Conservation (phyloP, 352 stramenopile species). For the Blastocystis sp. region DNA sequence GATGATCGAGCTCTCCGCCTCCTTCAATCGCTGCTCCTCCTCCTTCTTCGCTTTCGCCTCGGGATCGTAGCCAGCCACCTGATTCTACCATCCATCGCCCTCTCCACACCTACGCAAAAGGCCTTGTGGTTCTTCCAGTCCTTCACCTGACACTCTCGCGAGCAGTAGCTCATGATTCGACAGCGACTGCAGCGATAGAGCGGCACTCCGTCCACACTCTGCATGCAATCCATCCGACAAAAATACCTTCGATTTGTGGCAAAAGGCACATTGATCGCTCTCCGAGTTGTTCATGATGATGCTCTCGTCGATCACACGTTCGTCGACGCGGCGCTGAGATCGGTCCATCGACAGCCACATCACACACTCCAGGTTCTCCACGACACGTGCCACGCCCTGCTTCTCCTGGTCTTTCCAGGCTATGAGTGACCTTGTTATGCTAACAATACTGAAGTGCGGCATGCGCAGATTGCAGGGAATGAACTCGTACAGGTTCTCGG, state of each 20-base stretch:
- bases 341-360: slow-evolving; percentile 37
- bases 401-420: slow-evolving; percentile 33
- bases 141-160: slow-evolving; percentile 39
- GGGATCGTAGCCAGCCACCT: not conserved
- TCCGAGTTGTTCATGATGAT: not conserved
- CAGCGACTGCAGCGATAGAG: slow-evolving; percentile 36
- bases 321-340: not conserved
- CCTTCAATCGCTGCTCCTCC: slow-evolving; percentile 7
- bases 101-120: not conserved
- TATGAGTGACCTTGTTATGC: not conserved
- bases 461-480: slow-evolving; percentile 28
- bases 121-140: slow-evolving; percentile 50
- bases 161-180: slow-evolving; percentile 34
- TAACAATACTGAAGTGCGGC: not conserved
- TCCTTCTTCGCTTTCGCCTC: not conserved
- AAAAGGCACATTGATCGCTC: not conserved
- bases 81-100: not conserved
- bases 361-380: slow-evolving; percentile 43
- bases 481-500: slow-evolving; percentile 45
- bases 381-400: slow-evolving; percentile 3
- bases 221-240: not conserved
- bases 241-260: slow-evolving; percentile 47
- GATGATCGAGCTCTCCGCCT: not conserved
- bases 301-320: not conserved
- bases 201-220: not conserved